These are phyloP conservation scores for Chrysosporium queenslandicum DNA, from an alignment of 2,329 filamentous ascomycete genomes.

Conservation along the genomic window DNA sequence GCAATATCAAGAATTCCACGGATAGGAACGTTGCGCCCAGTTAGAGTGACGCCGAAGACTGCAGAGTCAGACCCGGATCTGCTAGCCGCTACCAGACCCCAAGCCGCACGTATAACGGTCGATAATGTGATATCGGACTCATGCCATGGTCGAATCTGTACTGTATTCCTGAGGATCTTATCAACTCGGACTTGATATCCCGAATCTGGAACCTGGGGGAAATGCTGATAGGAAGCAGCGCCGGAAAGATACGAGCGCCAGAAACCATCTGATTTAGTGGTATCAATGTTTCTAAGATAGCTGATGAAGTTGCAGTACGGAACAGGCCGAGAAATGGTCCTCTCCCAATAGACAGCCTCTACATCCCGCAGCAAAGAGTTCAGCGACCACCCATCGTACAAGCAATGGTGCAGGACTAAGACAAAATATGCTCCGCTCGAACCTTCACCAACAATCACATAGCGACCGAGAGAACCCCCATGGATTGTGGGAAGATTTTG, in stretches of 20 bases:
- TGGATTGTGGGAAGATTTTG: neutral
- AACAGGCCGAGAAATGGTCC: constrained; percentile 7
- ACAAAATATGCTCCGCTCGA: constrained; percentile 33
- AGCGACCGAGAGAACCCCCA: constrained; percentile 16
- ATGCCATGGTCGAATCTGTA: neutral
- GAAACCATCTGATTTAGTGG: constrained; percentile 12
- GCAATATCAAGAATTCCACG: constrained; percentile 32
- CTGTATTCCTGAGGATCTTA: neutral
- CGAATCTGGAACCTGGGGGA: constrained; percentile 13
- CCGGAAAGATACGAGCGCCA: constrained; percentile 16
- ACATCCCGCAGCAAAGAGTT: constrained; percentile 30
- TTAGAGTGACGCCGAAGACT: constrained; percentile 37
- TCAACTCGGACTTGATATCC: neutral
- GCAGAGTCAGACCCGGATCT: constrained; percentile 32
- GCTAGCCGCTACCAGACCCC: constrained; percentile 31
- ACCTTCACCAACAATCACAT: neutral
- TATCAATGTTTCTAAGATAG: constrained; percentile 17
- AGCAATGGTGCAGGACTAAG: constrained; percentile 43
- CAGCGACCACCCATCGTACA: constrained; percentile 44
- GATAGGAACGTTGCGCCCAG: constrained; percentile 31
- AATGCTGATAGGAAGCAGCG: constrained; percentile 8
- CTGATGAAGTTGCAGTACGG: constrained; percentile 20
- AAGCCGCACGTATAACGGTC: constrained; percentile 34
- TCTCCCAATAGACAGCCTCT: constrained; percentile 27
- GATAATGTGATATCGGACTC: constrained; percentile 18